Evolutionary conservation across 345 rosid species (phyloP).

Genomic region (Aethionema arabicum): DNA sequence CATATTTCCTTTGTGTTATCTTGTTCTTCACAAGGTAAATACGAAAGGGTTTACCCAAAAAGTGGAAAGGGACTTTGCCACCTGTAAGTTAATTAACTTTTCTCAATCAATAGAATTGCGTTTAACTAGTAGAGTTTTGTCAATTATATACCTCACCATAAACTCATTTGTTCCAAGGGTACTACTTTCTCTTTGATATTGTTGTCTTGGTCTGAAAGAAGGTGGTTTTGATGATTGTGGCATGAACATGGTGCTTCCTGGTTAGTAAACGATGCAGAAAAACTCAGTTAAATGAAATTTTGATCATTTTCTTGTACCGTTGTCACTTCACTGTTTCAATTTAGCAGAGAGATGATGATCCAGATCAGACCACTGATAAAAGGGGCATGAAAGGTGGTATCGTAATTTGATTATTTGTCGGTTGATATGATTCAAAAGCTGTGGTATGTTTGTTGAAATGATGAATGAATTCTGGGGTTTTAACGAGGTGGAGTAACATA

Average conservation of each 20-base stretch:
- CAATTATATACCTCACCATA: not conserved
- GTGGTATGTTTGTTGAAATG: no score
- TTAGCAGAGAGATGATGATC: not conserved
- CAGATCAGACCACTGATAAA: no score
- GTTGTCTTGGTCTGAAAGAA: not conserved
- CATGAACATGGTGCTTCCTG: conserved; percentile 2
- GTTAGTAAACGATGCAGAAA: conserved; percentile 15
- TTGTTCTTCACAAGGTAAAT: conserved; percentile 35
- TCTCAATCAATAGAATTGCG: conserved; percentile 8
- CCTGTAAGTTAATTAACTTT: conserved; percentile 29
- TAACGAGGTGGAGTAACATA: no score
- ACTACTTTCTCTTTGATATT: conserved; percentile 8
- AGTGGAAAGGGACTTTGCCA: conserved; percentile 24
- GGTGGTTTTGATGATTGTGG: not conserved
- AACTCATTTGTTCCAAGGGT: conserved; percentile 12
- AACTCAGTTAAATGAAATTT: not conserved
- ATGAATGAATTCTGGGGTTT: no score
- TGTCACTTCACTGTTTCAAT: not conserved
- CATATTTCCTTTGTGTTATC: conserved; percentile 33
- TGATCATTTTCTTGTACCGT: not conserved
- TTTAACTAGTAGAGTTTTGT: not conserved
- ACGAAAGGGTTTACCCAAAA: conserved; percentile 25
- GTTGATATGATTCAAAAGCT: no score
- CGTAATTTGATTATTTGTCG: no score
- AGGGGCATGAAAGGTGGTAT: not conserved